Evolutionary conservation across 208 protist species (phyloP).

Genomic region (Wallacemonas sp.): DNA sequence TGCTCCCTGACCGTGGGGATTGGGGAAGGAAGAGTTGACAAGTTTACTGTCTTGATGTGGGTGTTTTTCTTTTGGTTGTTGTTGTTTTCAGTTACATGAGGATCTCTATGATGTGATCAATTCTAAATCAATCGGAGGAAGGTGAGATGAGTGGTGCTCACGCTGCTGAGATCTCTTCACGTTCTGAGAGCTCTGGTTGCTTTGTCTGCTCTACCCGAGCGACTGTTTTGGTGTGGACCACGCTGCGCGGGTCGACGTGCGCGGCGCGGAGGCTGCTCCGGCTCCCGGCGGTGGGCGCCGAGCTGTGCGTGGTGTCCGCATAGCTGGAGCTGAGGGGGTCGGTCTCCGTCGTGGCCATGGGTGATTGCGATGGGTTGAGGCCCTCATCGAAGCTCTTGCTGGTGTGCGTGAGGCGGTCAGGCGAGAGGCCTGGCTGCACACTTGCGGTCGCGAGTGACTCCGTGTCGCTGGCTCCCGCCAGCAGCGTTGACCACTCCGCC

Average conservation of each 20-base stretch:
- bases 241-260: conserved; percentile 7
- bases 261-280: not conserved
- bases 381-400: conserved; percentile 11
- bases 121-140: no score
- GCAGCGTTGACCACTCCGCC: conserved; percentile 16
- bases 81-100: conserved; percentile 7
- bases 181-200: not conserved
- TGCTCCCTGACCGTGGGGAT: not conserved
- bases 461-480: no score
- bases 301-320: not conserved
- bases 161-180: no score
- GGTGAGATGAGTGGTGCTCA: no score
- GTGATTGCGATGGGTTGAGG: not conserved
- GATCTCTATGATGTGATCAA: not conserved
- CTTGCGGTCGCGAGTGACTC: no score
- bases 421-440: no score
- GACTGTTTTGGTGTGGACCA: conserved; percentile 9
- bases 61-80: not conserved
- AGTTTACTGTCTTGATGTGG: not conserved
- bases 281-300: not conserved
- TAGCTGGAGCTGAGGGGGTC: conserved; percentile 12
- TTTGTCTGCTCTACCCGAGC: conserved; percentile 10
- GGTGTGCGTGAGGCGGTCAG: not conserved
- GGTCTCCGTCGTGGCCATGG: conserved; percentile 3
- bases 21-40: not conserved